A percentile compares a stretch with the other conserved stretches of the same genome.
Conservation (phyloP, 805 yeast genomes). For the Starmerella floricola region DNA sequence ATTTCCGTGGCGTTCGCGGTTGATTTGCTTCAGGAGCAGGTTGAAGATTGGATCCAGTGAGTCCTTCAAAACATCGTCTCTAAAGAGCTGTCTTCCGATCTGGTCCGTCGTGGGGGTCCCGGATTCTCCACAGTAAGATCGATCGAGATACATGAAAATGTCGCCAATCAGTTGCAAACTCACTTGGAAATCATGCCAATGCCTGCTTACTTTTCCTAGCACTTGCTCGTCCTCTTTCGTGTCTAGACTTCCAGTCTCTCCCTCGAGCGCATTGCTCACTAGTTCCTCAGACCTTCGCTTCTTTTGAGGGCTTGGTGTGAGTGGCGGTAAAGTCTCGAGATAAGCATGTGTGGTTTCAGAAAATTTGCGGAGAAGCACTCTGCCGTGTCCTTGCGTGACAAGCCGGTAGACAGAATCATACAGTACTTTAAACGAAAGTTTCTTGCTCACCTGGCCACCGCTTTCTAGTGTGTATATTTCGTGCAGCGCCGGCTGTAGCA, state of each 20-base stretch:
- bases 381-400: constrained; percentile 22
- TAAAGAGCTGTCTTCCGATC: constrained; percentile 17
- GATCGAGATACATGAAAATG: constrained; percentile 23
- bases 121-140: constrained; percentile 18
- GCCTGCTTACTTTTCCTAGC: constrained; percentile 5
- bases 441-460: background rate
- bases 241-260: too few species aligned
- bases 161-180: constrained; percentile 18
- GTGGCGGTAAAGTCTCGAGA: constrained; percentile 7
- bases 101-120: constrained; percentile 13
- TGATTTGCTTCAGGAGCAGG: constrained; percentile 6
- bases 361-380: constrained; percentile 15
- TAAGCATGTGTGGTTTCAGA: constrained; percentile 10
- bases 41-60: constrained; percentile 6
- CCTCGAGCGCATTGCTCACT: too few species aligned
- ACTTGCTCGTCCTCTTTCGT: constrained; percentile 5
- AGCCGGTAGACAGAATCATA: constrained; percentile 20
- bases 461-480: constrained; percentile 11
- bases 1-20: constrained; percentile 13
- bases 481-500: constrained; percentile 22
- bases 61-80: constrained; percentile 12
- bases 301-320: background rate
- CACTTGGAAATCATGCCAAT: constrained; percentile 16
- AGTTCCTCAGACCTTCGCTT: background rate
- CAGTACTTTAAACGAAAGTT: constrained; percentile 17